Evolutionary conservation across 179 eudicot genomes (phyloP).

Genomic region (Spinacia oleracea): DNA sequence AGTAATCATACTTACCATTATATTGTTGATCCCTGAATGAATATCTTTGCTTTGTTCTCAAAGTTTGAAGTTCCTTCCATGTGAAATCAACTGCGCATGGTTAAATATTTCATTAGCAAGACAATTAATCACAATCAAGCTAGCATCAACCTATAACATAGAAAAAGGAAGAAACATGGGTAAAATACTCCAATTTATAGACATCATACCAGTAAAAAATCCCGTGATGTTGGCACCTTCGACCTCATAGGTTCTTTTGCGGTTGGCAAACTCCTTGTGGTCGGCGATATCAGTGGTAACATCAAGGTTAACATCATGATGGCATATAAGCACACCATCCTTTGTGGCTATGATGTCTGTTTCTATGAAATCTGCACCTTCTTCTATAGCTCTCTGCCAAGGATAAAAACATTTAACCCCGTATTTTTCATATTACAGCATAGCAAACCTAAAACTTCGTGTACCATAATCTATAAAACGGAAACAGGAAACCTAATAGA

Average conservation of each 20-base stretch:
- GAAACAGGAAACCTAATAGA: neutral
- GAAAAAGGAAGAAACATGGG: neutral
- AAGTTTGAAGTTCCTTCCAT: conserved; percentile 71
- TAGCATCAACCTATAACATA: neutral
- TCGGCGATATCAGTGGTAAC: conserved; percentile 65
- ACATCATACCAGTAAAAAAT: conserved; percentile 52
- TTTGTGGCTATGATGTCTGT: conserved; percentile 79
- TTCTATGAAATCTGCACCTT: conserved; percentile 95
- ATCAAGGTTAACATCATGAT: conserved; percentile 78
- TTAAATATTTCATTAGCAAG: neutral
- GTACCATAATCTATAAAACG: neutral
- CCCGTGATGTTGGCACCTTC: conserved; percentile 82
- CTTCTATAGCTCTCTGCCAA: conserved; percentile 89
- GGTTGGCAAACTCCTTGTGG: conserved; percentile 67
- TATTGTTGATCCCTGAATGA: conserved; percentile 84
- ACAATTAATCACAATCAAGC: conserved; percentile 3
- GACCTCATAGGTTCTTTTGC: conserved; percentile 80
- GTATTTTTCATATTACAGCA: neutral
- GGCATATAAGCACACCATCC: conserved; percentile 85
- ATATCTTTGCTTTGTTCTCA: conserved; percentile 77
- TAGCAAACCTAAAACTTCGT: conserved; percentile 2
- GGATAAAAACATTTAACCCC: neutral
- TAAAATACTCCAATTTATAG: neutral
- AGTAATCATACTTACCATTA: conserved; percentile 53
- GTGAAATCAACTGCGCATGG: conserved; percentile 80